A percentile compares a stretch with the other conserved stretches of the same genome.
Conservation (phyloP, 2,329 filamentous ascomycete species). For the Sclerotinia borealis region DNA sequence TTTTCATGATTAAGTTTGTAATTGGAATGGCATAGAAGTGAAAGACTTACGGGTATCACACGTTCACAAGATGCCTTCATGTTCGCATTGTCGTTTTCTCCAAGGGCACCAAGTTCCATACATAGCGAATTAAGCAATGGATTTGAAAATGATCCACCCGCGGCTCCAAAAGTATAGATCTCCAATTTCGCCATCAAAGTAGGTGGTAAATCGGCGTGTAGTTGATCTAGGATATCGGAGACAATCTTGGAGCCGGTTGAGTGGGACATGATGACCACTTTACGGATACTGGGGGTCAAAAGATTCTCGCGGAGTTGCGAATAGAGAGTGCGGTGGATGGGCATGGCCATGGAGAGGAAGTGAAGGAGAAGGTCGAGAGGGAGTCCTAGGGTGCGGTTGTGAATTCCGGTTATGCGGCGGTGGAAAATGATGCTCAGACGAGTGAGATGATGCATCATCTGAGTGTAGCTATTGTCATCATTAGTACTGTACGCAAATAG, state of each 20-base stretch:
- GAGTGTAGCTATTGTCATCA: constrained; percentile 42
- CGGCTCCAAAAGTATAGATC: constrained; percentile 69
- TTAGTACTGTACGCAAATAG: background rate
- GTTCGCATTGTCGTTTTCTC: background rate
- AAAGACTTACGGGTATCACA: constrained; percentile 11
- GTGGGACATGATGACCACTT: constrained; percentile 67
- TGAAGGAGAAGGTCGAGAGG: constrained; percentile 71
- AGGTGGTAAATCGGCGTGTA: constrained; percentile 61
- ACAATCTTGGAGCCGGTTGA: constrained; percentile 72
- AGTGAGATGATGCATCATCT: constrained; percentile 63
- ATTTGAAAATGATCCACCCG: constrained; percentile 74
- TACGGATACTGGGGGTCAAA: constrained; percentile 53
- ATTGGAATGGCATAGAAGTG: too few species aligned
- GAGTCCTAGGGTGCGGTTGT: constrained; percentile 65
- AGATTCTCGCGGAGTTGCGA: constrained; percentile 53
- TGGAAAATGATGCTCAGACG: constrained; percentile 64
- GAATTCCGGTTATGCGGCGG: constrained; percentile 64
- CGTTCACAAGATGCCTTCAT: constrained; percentile 9
- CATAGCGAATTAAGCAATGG: constrained; percentile 39
- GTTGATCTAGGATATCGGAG: constrained; percentile 64
- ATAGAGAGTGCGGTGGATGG: constrained; percentile 55
- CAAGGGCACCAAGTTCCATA: background rate
- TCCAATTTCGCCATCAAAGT: constrained; percentile 60
- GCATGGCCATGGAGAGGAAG: constrained; percentile 66
- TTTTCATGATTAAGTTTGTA: constrained; percentile 35